These are phyloP conservation scores for Gyromitra esculenta DNA, from an alignment of 2,329 filamentous ascomycete species.

Conservation along the genomic window DNA sequence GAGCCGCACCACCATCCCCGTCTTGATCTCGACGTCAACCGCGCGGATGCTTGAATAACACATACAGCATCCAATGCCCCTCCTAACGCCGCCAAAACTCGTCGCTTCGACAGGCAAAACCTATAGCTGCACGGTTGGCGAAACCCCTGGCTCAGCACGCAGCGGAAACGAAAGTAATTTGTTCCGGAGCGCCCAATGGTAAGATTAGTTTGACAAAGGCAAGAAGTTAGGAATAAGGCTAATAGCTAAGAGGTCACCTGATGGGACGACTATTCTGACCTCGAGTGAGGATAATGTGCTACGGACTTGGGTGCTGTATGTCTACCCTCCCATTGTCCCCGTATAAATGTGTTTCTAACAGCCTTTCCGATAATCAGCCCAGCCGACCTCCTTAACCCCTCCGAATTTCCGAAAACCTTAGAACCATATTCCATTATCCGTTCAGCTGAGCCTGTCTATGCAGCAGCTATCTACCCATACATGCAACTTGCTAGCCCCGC, in stretches of 20 bases:
- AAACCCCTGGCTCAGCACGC: slow-evolving; percentile 30
- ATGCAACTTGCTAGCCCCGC: slow-evolving; percentile 62
- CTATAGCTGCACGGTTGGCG: slow-evolving; percentile 49
- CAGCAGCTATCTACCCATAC: slow-evolving; percentile 62
- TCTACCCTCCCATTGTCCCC: background rate
- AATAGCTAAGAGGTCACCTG: slow-evolving; percentile 59
- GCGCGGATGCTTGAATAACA: background rate
- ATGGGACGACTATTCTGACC: slow-evolving; percentile 64
- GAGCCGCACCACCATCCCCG: slow-evolving; percentile 27
- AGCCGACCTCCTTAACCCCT: slow-evolving; percentile 59
- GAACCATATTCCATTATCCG: slow-evolving; percentile 60
- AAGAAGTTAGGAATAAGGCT: background rate
- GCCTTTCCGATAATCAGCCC: slow-evolving; percentile 53
- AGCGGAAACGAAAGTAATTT: slow-evolving; percentile 57
- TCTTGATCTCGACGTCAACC: slow-evolving; percentile 13
- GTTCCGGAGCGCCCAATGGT: slow-evolving; percentile 60
- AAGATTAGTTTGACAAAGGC: background rate
- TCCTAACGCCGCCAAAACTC: slow-evolving; percentile 50
- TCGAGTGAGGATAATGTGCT: slow-evolving; percentile 61
- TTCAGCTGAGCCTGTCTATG: slow-evolving; percentile 61
- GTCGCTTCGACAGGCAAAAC: slow-evolving; percentile 54
- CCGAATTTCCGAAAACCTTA: slow-evolving; percentile 58
- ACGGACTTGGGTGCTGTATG: slow-evolving; percentile 62
- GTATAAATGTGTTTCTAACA: background rate
- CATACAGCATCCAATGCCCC: slow-evolving; percentile 40